Percentiles rank a stretch among this genome's conserved stretches.
These are phyloP conservation scores for Wallacemonas sp. DNA, from an alignment of 208 protist genomes.

Conservation along the genomic window DNA sequence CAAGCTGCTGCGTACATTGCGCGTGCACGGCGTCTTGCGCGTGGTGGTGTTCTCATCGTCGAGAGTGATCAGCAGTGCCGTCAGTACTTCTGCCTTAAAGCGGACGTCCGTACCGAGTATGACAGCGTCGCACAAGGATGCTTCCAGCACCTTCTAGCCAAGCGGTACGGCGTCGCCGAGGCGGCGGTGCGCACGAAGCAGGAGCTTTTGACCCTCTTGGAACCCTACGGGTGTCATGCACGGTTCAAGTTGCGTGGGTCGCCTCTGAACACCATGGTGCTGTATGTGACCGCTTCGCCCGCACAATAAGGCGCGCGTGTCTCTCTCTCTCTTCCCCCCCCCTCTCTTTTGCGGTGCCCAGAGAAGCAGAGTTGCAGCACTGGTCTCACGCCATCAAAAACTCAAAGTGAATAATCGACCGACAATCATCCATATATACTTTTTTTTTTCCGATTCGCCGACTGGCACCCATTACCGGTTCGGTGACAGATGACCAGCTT, in stretches of 20 bases:
- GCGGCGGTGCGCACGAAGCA: conserved; percentile 46
- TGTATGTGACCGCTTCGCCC: conserved; percentile 19
- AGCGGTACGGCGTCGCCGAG: conserved; percentile 31
- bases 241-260: conserved; percentile 75
- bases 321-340: too few species aligned
- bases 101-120: conserved; percentile 39
- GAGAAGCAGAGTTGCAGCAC: background rate
- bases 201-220: conserved; percentile 35
- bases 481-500: background rate
- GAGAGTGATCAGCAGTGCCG: conserved; percentile 75
- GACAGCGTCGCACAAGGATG: conserved; percentile 41
- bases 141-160: conserved; percentile 42
- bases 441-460: too few species aligned
- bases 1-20: conserved; percentile 28
- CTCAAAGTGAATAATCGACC: too few species aligned
- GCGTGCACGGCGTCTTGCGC: conserved; percentile 6
- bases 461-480: background rate
- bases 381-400: conserved; percentile 8
- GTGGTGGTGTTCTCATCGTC: conserved; percentile 49
- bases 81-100: conserved; percentile 54
- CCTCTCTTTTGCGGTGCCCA: background rate
- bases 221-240: conserved; percentile 23
- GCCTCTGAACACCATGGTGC: conserved; percentile 73
- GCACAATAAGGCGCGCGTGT: too few species aligned
- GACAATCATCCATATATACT: too few species aligned